Evolutionary conservation across 2,329 filamentous ascomycete species (phyloP).

Genomic region (Pseudopyricularia cyperi): DNA sequence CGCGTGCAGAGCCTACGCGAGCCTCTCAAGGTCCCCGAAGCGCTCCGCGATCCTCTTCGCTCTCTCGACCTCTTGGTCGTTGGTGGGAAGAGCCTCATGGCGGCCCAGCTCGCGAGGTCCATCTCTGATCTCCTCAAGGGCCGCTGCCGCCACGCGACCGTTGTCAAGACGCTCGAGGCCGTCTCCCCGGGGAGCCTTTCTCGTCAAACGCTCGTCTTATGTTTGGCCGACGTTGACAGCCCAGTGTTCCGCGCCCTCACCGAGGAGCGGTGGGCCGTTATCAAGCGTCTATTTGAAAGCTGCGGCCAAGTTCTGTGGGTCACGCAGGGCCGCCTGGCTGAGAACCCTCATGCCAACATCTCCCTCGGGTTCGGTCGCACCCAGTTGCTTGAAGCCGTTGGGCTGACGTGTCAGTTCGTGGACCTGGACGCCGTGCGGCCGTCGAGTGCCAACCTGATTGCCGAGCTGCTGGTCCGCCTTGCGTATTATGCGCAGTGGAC

Average conservation of each 20-base stretch:
- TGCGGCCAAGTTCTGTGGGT: background rate
- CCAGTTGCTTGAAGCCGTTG: background rate
- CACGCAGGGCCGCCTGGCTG: background rate
- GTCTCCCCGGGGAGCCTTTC: background rate
- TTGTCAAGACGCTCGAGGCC: background rate
- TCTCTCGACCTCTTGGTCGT: background rate
- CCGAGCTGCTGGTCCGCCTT: background rate
- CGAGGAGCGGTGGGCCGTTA: background rate
- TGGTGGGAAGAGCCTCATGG: background rate
- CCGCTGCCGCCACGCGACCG: background rate
- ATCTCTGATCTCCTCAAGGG: background rate
- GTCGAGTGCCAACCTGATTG: background rate
- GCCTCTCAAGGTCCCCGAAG: background rate
- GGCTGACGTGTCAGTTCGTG: background rate
- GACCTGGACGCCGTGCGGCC: background rate
- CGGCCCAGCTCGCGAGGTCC: background rate
- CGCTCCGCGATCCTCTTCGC: background rate
- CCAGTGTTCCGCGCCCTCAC: background rate
- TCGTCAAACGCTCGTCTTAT: slow-evolving; percentile 5
- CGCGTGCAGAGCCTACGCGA: background rate
- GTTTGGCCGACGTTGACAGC: background rate
- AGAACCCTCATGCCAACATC: background rate
- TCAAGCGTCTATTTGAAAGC: background rate
- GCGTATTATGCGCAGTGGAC: background rate
- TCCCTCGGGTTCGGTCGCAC: background rate